Conservation (phyloP, 192 early-diverging fungal genomes). For the Rhizoclosmatium sp. region DNA sequence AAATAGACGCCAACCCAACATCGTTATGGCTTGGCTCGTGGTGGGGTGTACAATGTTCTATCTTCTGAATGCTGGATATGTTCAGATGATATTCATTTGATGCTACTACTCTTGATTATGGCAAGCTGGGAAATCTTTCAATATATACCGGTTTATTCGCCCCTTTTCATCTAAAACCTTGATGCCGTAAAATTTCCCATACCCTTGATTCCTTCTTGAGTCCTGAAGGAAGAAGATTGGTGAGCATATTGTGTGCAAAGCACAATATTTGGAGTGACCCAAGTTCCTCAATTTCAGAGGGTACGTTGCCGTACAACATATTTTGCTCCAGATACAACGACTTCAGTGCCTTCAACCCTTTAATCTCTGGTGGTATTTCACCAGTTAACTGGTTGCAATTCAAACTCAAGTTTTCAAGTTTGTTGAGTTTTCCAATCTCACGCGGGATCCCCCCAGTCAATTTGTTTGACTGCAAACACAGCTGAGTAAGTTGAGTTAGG, state of each 20-base stretch:
- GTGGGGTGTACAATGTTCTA: conserved; percentile 37
- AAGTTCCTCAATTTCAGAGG: not conserved
- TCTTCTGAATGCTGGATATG: conserved; percentile 38
- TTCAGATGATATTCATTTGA: conserved; percentile 46
- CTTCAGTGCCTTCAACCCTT: not conserved
- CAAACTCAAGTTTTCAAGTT: not conserved
- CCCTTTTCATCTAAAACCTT: not conserved
- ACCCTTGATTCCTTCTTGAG: not conserved
- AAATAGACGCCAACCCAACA: conserved; percentile 14
- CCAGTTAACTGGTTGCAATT: not conserved
- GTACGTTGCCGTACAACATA: not conserved
- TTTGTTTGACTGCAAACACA: not conserved
- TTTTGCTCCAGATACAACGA: not conserved
- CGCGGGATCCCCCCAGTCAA: not conserved
- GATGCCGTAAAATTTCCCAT: not conserved
- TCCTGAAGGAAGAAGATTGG: not conserved
- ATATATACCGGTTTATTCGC: no score
- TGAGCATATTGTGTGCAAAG: not conserved
- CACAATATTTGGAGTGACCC: not conserved
- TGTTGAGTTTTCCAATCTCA: not conserved
- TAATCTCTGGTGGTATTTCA: not conserved
- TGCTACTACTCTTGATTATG: no score
- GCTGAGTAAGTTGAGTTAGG: not conserved
- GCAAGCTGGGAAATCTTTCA: no score
- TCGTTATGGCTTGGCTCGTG: conserved; percentile 22